A percentile compares a stretch with the other conserved stretches of the same genome.
Conservation (phyloP, 2,329 filamentous ascomycete species). For the Pestalotiopsis sp. region DNA sequence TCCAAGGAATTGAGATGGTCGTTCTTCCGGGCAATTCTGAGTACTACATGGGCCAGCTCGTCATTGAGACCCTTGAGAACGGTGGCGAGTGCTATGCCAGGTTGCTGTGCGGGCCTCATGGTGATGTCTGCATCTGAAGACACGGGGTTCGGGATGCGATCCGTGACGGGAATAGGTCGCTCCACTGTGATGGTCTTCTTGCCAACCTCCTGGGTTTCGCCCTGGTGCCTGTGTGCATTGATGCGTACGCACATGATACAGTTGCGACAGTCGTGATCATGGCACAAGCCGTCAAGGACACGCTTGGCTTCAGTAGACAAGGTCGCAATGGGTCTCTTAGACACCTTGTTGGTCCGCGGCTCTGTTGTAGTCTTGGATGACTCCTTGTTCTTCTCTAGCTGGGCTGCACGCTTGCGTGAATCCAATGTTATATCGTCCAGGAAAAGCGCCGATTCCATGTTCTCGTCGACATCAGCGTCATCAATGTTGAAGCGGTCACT, state of each 20-base stretch:
- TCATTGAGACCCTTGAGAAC: slow-evolving; percentile 82
- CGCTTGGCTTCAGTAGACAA: slow-evolving; percentile 54
- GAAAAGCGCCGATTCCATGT: slow-evolving; percentile 62
- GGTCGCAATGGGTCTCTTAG: slow-evolving; percentile 37
- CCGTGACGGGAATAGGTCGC: slow-evolving; percentile 67
- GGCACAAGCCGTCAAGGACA: slow-evolving; percentile 53
- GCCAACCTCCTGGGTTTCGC: slow-evolving; percentile 40
- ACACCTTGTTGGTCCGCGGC: slow-evolving; percentile 53
- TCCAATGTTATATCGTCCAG: slow-evolving; percentile 60
- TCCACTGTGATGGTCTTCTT: slow-evolving; percentile 64
- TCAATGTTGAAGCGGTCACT: slow-evolving; percentile 29
- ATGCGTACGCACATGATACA: slow-evolving; percentile 61
- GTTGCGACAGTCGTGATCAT: slow-evolving; percentile 55
- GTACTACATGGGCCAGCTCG: slow-evolving; percentile 76
- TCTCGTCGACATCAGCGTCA: slow-evolving; percentile 39
- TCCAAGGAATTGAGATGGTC: slow-evolving; percentile 67
- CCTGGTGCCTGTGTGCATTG: slow-evolving; percentile 34
- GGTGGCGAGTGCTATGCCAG: slow-evolving; percentile 73
- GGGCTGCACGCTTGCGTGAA: slow-evolving; percentile 35
- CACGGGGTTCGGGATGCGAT: slow-evolving; percentile 52
- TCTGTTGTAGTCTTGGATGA: slow-evolving; percentile 30
- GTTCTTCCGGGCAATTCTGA: slow-evolving; percentile 65
- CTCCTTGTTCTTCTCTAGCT: slow-evolving; percentile 22
- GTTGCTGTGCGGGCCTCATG: slow-evolving; percentile 68
- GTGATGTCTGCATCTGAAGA: slow-evolving; percentile 36